Base-by-base conservation (phyloP, 2,329 filamentous ascomycete species). In the Alternaria triticimaculans region DNA sequence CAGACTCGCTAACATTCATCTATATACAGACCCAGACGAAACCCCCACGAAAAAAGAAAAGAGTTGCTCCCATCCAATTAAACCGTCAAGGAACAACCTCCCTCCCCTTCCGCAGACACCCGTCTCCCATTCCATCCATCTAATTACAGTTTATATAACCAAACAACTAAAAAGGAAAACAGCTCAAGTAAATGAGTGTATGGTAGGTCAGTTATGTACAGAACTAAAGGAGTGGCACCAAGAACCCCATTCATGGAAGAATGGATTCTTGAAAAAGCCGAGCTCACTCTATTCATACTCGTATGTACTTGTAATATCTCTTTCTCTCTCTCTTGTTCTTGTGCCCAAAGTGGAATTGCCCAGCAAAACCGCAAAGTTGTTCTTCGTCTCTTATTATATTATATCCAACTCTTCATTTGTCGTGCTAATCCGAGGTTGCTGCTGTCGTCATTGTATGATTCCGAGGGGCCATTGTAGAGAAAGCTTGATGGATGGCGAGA, bases 111-210 rank as follows among this genome's bases (percentile, higher is more conserved):
- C 37, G 43, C 43, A 55, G 10, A 3, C n/a, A 26, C 6, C 54
- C 54, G 8, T 25, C 30, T 28, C 37, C 37, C 37, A 41, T 30
- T 57, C 46, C 53, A 58, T 58, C 54, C 45, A 50, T 58, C 54
- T 51, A 58, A 62, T 62, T 58, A 62, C 54, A 37, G 37, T 28
- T 45, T 43, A 43, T 28, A 28, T 41, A 28, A 25, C 18, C 37
- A 41, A 41, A 41, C 37, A 18, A 41, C 37, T 41, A 18, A 41
- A 37, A 37, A 9, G 15, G 14, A 37, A 41, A 51, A 45, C 53
- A 51, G 23, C 59, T 62, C 59, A 58, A 58, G 37, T 53, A 51
- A 62, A 61, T 46, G 54, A 58, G 54, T 37, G 46, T 62, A 62
- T 62, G 45, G 26, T 62, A 58, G 59, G 54, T 62, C 59, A 62